Evolutionary conservation across 371 early-diverging fungal species (phyloP), one percentile per base, ranked within the genome.

Genomic region (Saksenaea vasiformis): DNA sequence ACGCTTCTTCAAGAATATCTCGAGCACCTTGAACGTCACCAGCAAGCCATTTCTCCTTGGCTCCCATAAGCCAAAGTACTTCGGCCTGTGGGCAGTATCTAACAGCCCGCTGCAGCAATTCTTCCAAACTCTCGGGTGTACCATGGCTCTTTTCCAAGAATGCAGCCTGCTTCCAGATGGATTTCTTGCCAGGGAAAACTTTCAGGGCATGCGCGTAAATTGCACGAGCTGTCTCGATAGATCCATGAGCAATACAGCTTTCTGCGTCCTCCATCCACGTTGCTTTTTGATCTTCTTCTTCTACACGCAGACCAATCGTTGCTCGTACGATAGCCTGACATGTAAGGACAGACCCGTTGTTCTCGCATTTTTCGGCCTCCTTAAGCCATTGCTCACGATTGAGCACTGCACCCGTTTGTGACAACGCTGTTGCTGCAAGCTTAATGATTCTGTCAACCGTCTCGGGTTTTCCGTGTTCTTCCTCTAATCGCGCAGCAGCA

Each of bases 261-360:
- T 96, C 94, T 0, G 98, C 97, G 68, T 97, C 98, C 54, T 93
- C 92, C 82, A 92, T 85, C 96, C 94, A 96, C 0, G 90, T 92
- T 1, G 80, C 76, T 43, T 93, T 88, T 35, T 83, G 78, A 68
- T 96, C 96, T 44, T 91, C 91, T 9, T 90, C 86, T 57, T 95
- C 94, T 0, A 98, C 72, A 14, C 90, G 93, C 71, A 93, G 79
- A 1, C 84, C 89, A 39, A 95, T 83, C 0, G 96, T 92, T 2
- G 90, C 88, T 8, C 83, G 73, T 11, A 98, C 85, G 60, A 98
- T 95, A 1, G 96, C 92, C 67, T 90, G 91, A 63, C 95, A 92
- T 0, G 93, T 92, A 1, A 71, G 70, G 1, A 93, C 84, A 28
- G 85, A 90, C 13, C 90, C 94, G 31, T 94, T 90, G 66, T 84